A percentile compares a stretch with the other conserved stretches of the same genome.
phyloP scores from a whole-genome alignment of 192 early-diverging fungal genomes.

The Coemansia sp. region DNA sequence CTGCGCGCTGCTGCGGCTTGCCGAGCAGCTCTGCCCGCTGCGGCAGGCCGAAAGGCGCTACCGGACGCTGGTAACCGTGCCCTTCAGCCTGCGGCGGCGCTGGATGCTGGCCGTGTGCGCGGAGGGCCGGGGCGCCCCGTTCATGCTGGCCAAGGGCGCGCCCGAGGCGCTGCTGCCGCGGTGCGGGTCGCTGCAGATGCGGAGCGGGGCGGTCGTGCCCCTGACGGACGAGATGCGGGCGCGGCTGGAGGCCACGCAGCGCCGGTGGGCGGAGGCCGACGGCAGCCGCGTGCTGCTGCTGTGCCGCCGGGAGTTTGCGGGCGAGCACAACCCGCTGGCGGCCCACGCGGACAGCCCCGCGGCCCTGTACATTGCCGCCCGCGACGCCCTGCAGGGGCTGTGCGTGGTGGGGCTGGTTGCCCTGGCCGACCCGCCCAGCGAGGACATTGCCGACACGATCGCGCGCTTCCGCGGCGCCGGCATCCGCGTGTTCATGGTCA shows the following conservation, averaged over 20 bases:
- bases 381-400: conserved; percentile 50
- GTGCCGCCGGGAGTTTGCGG: conserved; percentile 37
- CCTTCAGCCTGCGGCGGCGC: conserved; percentile 75
- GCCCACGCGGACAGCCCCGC: conserved; percentile 34
- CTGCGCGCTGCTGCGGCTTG: conserved; percentile 73
- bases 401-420: conserved; percentile 71
- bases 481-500: conserved; percentile 80
- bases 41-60: conserved; percentile 6
- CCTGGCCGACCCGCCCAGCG: conserved; percentile 82
- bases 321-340: conserved; percentile 43
- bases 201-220: conserved; percentile 41
- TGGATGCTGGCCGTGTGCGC: conserved; percentile 57
- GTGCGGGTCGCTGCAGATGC: conserved; percentile 46
- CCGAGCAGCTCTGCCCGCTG: conserved; percentile 26
- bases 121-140: conserved; percentile 7
- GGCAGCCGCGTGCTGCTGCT: conserved; percentile 61
- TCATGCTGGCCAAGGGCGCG: conserved; percentile 74
- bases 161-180: conserved; percentile 67
- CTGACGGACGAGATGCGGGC: conserved; percentile 33
- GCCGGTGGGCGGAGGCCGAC: conserved; percentile 49
- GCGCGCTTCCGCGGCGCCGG: conserved; percentile 60
- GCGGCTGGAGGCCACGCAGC: conserved; percentile 48
- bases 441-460: conserved; percentile 66
- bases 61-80: conserved; percentile 53
- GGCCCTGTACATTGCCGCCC: conserved; percentile 20